Base-by-base conservation (phyloP, 2,329 filamentous ascomycete species). In the Leptographium procerum region DNA sequence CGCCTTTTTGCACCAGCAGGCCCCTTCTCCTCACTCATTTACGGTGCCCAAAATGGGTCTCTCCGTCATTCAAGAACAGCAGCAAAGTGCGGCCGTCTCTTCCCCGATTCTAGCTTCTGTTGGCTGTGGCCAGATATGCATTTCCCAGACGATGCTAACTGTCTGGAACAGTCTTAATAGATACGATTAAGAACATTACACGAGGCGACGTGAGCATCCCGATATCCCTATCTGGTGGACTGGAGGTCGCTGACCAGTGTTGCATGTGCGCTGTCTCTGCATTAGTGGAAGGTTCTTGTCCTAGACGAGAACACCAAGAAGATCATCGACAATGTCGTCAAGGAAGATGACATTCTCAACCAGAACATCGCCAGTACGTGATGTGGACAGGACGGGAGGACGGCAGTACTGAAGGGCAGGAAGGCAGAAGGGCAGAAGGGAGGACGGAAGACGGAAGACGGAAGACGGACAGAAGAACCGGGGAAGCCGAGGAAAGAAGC, bases 321-420 rank as follows among this genome's bases (percentile, higher is more conserved):
- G 72, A 82, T 99, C 66, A 81, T 99, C 66, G 87, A 95, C 73
- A 95, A 92, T 77, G 88, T 89, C 52, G 83, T 92, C 70, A 92
- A 90, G 68, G 88, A 96, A 77, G 92, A 99, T 82, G 90, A 96
- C 68, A 95, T 99, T 65, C 86, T 99, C 74, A 95, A 95, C 70
- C 85, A 91, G 73, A 96, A 96, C 71, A 89, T 99, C 72, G 92
- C 91, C 65, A 96, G 91, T 96, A 56, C 22, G 55, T 58, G 13
- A 56, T 28, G 55, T 58, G 13, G 54, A 56, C 31, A 19, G 43
- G 14, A 6, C 10, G 45, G 7, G 28, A 26, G 52, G 40, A n/a
- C 48, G 56, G 31, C 53, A n/a, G n/a, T n/a, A n/a, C n/a, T n/a
- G 59, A 22, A 14, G 40, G 40, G 40, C 14, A 26, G 26, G 47